phyloP scores from a whole-genome alignment of 106 monocot genomes.

The Xerophyta viscosa region DNA sequence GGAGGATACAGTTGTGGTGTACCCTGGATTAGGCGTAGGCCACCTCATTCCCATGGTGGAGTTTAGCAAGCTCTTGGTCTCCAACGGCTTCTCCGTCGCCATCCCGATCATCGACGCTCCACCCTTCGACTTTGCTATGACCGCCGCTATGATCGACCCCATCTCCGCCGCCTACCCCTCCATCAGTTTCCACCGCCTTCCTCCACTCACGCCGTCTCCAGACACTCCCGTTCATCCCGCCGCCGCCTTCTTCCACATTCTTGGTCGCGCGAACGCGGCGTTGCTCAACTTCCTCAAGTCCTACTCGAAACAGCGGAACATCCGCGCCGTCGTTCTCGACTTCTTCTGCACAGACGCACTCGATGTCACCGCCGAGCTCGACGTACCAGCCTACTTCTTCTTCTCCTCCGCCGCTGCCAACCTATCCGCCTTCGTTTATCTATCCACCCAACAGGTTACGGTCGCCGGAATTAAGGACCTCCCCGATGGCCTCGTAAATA shows the following conservation, averaged over 20 bases:
- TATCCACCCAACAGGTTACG: conserved; percentile 4
- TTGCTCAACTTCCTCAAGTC: conserved; percentile 7
- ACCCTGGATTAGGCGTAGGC: not conserved
- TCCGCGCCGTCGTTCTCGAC: conserved; percentile 25
- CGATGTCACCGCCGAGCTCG: conserved; percentile 25
- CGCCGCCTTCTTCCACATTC: not conserved
- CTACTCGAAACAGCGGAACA: not conserved
- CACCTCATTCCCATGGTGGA: conserved; percentile 1
- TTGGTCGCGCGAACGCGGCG: conserved; percentile 2
- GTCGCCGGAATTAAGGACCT: conserved; percentile 4
- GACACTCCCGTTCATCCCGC: not conserved
- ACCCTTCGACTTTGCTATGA: not conserved
- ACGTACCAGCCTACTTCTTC: conserved; percentile 31
- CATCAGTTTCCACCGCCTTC: conserved; percentile 38
- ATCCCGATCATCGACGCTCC: not conserved
- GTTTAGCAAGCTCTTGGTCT: conserved; percentile 1
- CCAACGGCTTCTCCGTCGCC: conserved; percentile 3
- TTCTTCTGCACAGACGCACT: conserved; percentile 29
- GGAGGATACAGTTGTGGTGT: conserved; percentile 4
- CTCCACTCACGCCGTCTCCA: not conserved
- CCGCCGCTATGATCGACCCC: not conserved
- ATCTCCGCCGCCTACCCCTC: conserved; percentile 19
- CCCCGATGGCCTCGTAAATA: conserved; percentile 4
- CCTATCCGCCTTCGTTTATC: conserved; percentile 21
- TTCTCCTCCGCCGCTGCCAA: conserved; percentile 9